phyloP scores from a whole-genome alignment of 768 basidiomycete species.

The Kwoniella pini region DNA sequence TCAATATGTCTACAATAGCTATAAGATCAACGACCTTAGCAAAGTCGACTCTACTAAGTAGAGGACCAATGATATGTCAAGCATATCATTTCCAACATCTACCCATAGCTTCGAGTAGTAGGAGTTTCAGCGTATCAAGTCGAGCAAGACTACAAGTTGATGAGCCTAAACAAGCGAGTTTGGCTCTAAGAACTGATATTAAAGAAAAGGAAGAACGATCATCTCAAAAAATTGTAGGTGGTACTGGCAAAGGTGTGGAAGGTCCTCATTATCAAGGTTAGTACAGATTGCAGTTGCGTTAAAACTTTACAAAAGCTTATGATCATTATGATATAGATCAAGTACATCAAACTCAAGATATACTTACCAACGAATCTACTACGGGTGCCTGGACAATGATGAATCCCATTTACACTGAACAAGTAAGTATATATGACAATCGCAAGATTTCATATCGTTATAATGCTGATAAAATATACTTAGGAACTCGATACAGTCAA shows the following conservation, averaged over 20 bases:
- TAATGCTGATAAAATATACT: slow-evolving; percentile 57
- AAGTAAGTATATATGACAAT: no score
- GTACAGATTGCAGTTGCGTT: no score
- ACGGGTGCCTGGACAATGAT: slow-evolving; percentile 74
- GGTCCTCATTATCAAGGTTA: slow-evolving; percentile 53
- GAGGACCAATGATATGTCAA: slow-evolving; percentile 1
- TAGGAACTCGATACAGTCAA: slow-evolving; percentile 58
- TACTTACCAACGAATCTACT: slow-evolving; percentile 36
- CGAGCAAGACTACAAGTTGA: slow-evolving; percentile 16
- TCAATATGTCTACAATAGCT: slow-evolving; percentile 4
- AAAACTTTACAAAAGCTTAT: neutral
- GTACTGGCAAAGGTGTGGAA: slow-evolving; percentile 40
- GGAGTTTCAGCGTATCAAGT: slow-evolving; percentile 3
- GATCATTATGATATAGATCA: slow-evolving; percentile 19
- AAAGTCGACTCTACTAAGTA: neutral
- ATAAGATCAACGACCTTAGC: slow-evolving; percentile 5
- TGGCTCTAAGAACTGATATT: slow-evolving; percentile 33
- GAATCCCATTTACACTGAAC: slow-evolving; percentile 79
- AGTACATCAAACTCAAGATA: slow-evolving; percentile 16
- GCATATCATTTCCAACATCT: neutral
- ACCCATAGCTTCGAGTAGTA: neutral
- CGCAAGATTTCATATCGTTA: no score
- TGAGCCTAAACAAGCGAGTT: slow-evolving; percentile 23
- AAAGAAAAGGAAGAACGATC: slow-evolving; percentile 28
- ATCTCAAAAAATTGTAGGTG: slow-evolving; percentile 28